Conservation (phyloP, 2,329 filamentous ascomycete genomes). For the Orbilia ellipsospora region DNA sequence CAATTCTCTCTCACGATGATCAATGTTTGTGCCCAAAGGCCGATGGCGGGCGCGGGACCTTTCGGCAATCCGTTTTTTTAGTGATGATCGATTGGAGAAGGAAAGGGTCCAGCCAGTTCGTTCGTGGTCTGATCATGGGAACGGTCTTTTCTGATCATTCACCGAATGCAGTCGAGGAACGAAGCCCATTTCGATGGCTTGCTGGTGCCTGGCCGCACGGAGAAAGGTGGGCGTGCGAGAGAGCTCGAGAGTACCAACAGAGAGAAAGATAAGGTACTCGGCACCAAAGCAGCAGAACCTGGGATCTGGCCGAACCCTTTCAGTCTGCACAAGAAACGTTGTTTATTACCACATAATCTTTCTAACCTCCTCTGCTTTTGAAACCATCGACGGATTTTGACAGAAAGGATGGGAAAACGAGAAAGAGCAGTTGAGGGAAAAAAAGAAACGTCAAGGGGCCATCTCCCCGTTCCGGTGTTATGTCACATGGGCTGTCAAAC, state of each 20-base stretch:
- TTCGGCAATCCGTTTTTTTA: constrained; percentile 22
- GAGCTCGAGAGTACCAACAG: too few species aligned
- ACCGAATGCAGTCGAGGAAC: constrained; percentile 29
- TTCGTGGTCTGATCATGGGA: constrained; percentile 42
- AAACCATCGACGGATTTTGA: constrained; percentile 17
- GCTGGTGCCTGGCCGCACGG: constrained; percentile 33
- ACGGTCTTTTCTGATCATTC: constrained; percentile 37
- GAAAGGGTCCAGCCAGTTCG: constrained; percentile 22
- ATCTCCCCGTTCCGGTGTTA: constrained; percentile 27
- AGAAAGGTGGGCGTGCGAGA: constrained; percentile 20
- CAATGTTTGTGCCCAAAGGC: background rate
- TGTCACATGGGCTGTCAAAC: constrained; percentile 31
- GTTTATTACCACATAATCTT: constrained; percentile 26
- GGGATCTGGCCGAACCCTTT: constrained; percentile 40
- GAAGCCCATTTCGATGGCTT: background rate
- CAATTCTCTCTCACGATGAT: background rate
- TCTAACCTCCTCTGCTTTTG: constrained; percentile 3
- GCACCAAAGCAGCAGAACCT: constrained; percentile 30
- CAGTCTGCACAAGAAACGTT: background rate
- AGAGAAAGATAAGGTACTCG: background rate
- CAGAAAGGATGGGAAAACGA: background rate
- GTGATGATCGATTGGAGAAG: background rate
- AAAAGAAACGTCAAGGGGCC: background rate
- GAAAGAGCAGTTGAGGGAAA: too few species aligned
- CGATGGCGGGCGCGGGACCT: constrained; percentile 21